Percentiles rank a stretch among this genome's conserved stretches.
phyloP scores from a whole-genome alignment of 257 asterid genomes.

The Fraxinus quadrangulata region DNA sequence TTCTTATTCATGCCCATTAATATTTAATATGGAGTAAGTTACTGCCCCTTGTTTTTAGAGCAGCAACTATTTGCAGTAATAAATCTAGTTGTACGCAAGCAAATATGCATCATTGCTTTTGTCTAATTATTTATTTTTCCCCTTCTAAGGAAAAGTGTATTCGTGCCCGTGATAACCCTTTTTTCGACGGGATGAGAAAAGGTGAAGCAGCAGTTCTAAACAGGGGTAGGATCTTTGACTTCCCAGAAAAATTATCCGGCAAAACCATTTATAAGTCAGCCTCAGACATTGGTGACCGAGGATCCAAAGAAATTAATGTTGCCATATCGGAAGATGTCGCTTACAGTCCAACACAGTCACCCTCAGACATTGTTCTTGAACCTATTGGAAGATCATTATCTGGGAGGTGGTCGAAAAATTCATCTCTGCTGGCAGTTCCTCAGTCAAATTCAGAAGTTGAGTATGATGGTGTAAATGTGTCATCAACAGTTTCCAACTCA shows the following conservation, averaged over 20 bases:
- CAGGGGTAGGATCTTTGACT: conserved; percentile 42
- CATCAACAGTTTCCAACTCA: conserved; percentile 30
- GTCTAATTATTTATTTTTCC: background rate
- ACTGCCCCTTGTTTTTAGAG: background rate
- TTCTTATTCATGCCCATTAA: background rate
- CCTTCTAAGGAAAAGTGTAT: conserved; percentile 45
- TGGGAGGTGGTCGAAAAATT: conserved; percentile 62
- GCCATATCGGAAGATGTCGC: conserved; percentile 34
- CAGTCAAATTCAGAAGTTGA: conserved; percentile 35
- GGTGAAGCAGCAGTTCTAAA: conserved; percentile 47
- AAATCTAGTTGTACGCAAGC: background rate
- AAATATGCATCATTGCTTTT: conserved; percentile 7
- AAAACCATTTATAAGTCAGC: conserved; percentile 39
- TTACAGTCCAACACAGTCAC: conserved; percentile 40
- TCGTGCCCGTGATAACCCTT: conserved; percentile 69
- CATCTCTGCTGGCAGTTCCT: conserved; percentile 41
- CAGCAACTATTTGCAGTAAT: background rate
- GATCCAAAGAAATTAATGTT: conserved; percentile 30
- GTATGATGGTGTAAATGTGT: conserved; percentile 29
- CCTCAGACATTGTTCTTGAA: conserved; percentile 53
- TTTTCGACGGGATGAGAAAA: conserved; percentile 71
- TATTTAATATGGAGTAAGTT: background rate
- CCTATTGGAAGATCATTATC: conserved; percentile 58
- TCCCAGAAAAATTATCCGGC: conserved; percentile 37
- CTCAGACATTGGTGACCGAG: conserved; percentile 55